phyloP scores from a whole-genome alignment of 768 basidiomycete species.

The Serendipita sp. region DNA sequence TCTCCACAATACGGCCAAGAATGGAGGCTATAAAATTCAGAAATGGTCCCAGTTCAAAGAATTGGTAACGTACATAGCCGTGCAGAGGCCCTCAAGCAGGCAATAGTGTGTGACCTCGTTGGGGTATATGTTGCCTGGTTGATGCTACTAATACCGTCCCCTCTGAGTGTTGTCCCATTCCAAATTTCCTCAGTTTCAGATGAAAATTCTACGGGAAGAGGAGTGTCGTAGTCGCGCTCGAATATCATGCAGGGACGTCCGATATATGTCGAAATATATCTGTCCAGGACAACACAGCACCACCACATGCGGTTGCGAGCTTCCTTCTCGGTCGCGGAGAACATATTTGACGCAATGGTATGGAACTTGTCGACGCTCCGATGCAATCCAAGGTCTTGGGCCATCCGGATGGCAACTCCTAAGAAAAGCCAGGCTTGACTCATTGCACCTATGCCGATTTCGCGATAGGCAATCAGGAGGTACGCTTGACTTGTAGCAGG shows the following conservation, averaged over 20 bases:
- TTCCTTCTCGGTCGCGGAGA: conserved; percentile 18
- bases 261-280: conserved; percentile 15
- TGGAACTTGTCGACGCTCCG: conserved; percentile 69
- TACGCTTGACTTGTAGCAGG: conserved; percentile 65
- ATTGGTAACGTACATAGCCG: conserved; percentile 35
- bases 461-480: conserved; percentile 66
- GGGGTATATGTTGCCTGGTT: conserved; percentile 15
- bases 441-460: conserved; percentile 78
- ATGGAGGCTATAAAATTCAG: conserved; percentile 36
- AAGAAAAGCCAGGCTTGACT: conserved; percentile 73
- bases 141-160: conserved; percentile 19
- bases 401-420: conserved; percentile 86
- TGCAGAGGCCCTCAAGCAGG: conserved; percentile 38
- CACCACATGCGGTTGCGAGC: conserved; percentile 17
- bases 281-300: conserved; percentile 16
- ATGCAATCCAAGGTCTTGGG: conserved; percentile 76
- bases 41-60: not conserved
- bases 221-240: conserved; percentile 54
- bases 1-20: conserved; percentile 46
- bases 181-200: conserved; percentile 41
- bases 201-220: conserved; percentile 46
- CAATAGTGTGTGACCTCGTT: conserved; percentile 34
- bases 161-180: conserved; percentile 26
- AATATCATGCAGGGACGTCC: conserved; percentile 54
- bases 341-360: conserved; percentile 28